Evolutionary conservation across 257 asterid genomes (phyloP).

Genomic region (Solanum gracilifrons): DNA sequence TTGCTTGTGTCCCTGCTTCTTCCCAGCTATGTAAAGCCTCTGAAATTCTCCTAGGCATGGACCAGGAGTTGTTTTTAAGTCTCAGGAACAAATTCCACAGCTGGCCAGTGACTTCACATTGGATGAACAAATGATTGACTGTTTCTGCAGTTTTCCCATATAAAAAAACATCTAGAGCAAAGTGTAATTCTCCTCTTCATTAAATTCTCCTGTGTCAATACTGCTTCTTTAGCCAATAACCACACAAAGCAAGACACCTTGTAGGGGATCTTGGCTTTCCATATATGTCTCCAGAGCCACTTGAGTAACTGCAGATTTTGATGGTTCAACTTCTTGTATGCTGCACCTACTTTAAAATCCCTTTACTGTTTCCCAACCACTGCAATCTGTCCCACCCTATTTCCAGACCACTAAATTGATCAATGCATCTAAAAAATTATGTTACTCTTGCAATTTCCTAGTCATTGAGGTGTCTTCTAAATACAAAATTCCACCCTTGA

Average conservation of each 20-base stretch:
- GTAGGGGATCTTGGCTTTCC: background rate
- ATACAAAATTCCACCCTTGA: background rate
- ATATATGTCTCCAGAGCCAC: background rate
- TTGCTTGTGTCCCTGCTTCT: background rate
- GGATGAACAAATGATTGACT: background rate
- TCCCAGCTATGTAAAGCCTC: background rate
- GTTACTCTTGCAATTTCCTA: background rate
- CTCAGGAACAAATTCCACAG: background rate
- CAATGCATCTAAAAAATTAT: background rate
- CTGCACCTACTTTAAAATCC: background rate
- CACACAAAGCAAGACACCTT: background rate
- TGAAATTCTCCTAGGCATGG: background rate
- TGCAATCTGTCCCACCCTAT: background rate
- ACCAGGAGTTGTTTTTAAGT: background rate
- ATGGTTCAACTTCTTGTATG: background rate
- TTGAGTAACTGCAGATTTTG: background rate
- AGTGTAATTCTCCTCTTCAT: background rate
- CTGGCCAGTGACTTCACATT: background rate
- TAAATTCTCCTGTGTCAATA: background rate
- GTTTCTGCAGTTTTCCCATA: background rate
- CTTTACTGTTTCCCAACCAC: background rate
- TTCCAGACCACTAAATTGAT: background rate
- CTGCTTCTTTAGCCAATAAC: background rate
- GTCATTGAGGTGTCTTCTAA: background rate
- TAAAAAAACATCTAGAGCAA: background rate